Evolutionary conservation across 1,284 basidiomycete species (phyloP).

Genomic region (Pascua sp.): DNA sequence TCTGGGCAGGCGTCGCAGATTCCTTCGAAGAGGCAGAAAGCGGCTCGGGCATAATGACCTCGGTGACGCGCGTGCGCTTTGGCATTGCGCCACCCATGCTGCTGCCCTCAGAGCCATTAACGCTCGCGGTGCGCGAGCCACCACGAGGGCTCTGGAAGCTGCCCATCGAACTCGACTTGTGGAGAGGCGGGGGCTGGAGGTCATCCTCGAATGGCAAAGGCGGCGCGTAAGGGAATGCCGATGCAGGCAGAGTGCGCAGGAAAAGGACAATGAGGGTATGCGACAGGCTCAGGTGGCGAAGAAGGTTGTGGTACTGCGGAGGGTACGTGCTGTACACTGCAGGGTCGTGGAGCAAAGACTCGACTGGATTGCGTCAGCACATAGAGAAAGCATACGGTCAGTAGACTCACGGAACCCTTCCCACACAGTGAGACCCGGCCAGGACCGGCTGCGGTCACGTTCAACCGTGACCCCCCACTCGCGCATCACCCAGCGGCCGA

Average conservation of each 20-base stretch:
- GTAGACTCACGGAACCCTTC: slow-evolving; percentile 48
- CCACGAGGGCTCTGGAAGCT: slow-evolving; percentile 20
- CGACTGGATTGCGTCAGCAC: slow-evolving; percentile 31
- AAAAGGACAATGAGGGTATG: slow-evolving; percentile 47
- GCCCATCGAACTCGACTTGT: slow-evolving; percentile 31
- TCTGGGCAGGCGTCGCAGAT: background rate
- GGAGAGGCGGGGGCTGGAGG: slow-evolving; percentile 15
- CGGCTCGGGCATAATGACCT: slow-evolving; percentile 49
- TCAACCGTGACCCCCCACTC: slow-evolving; percentile 44
- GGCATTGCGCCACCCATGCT: slow-evolving; percentile 26
- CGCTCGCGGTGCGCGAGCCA: slow-evolving; percentile 27
- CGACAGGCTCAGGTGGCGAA: slow-evolving; percentile 46
- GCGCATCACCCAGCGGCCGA: slow-evolving; percentile 45
- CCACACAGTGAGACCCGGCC: slow-evolving; percentile 50
- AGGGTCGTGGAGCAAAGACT: slow-evolving; percentile 47
- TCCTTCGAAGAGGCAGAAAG: slow-evolving; percentile 23
- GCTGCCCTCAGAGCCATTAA: slow-evolving; percentile 28
- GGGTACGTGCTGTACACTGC: slow-evolving; percentile 47
- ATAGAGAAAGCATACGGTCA: background rate
- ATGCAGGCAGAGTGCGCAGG: slow-evolving; percentile 40
- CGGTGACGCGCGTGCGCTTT: slow-evolving; percentile 40
- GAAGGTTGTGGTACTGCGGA: slow-evolving; percentile 39
- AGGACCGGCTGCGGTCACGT: slow-evolving; percentile 31
- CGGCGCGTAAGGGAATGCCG: slow-evolving; percentile 37
- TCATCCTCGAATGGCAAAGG: slow-evolving; percentile 49